These are phyloP conservation scores for Emergomyces pasteurianus DNA, from an alignment of 2,329 filamentous ascomycete species.

Conservation along the genomic window DNA sequence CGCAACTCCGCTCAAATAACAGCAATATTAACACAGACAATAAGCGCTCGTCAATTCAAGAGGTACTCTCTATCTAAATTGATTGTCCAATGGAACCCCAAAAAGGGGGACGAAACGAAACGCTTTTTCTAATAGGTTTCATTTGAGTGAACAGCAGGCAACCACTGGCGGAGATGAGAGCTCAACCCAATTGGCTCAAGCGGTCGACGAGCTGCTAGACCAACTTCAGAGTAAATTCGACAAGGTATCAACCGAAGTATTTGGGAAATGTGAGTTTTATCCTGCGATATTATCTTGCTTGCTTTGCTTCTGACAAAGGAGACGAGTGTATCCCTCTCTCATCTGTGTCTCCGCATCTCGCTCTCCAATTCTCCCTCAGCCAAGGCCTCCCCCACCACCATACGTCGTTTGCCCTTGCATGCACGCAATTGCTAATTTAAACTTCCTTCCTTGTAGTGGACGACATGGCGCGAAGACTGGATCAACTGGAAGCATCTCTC, in stretches of 20 bases:
- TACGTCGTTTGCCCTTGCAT: not conserved
- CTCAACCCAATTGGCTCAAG: constrained; percentile 51
- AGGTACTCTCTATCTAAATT: not conserved
- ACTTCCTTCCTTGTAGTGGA: constrained; percentile 53
- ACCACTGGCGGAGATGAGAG: constrained; percentile 7
- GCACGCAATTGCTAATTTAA: not conserved
- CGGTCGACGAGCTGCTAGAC: constrained; percentile 78
- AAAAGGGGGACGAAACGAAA: too few relatives aligned
- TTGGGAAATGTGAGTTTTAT: constrained; percentile 61
- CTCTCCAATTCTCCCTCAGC: not conserved
- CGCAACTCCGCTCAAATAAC: not conserved
- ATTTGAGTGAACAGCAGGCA: constrained; percentile 4
- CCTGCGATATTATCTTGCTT: not conserved
- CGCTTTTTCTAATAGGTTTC: not conserved
- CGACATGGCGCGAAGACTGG: constrained; percentile 78
- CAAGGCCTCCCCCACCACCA: not conserved
- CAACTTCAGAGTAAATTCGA: constrained; percentile 77
- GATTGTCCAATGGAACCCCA: too few relatives aligned
- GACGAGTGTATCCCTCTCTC: not conserved
- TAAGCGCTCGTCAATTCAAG: not conserved
- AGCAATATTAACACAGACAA: not conserved
- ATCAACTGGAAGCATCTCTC: constrained; percentile 67
- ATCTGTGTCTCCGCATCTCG: not conserved
- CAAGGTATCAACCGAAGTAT: constrained; percentile 72
- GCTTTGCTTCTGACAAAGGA: not conserved